A percentile compares a stretch with the other conserved stretches of the same genome.
These are phyloP conservation scores for Moesziomyces globuligerus DNA, from an alignment of 1,284 basidiomycete species.

Conservation along the genomic window DNA sequence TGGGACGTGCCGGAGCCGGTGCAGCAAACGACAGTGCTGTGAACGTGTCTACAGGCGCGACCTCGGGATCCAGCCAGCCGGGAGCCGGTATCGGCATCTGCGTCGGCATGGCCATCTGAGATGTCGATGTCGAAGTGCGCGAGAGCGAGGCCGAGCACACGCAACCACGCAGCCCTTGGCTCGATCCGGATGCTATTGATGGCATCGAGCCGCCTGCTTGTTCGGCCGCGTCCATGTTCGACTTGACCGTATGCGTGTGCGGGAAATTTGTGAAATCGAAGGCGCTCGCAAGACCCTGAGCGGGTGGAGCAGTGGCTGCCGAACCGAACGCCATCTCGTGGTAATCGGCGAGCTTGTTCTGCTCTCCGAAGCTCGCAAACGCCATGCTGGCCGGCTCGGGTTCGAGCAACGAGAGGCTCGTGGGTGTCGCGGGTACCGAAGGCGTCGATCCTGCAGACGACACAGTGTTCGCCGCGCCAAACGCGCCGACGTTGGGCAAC, in stretches of 20 bases:
- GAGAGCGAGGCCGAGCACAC: constrained; percentile 7
- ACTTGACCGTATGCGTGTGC: constrained; percentile 4
- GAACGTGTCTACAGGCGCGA: constrained; percentile 2
- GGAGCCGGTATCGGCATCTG: constrained; percentile 12
- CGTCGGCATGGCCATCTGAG: background rate
- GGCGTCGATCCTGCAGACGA: constrained; percentile 12
- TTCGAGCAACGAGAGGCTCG: constrained; percentile 4
- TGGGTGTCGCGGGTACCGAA: constrained; percentile 16
- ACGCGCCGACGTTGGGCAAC: background rate
- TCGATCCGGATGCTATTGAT: background rate
- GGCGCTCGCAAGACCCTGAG: constrained; percentile 9
- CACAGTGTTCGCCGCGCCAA: background rate
- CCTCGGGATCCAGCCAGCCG: constrained; percentile 19
- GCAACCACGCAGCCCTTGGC: background rate
- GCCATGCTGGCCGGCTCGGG: constrained; percentile 3
- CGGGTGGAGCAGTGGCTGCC: background rate
- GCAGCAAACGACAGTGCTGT: too few relatives aligned
- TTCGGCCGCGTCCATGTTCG: too few relatives aligned
- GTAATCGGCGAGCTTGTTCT: background rate
- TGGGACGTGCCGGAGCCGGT: background rate
- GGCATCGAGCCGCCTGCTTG: too few relatives aligned
- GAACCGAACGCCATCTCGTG: too few relatives aligned
- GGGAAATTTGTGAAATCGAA: constrained; percentile 14
- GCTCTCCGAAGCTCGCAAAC: background rate
- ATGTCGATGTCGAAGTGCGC: constrained; percentile 1